Conservation (phyloP, 768 basidiomycete species). For the Porpolomopsis calyptriformis region DNA sequence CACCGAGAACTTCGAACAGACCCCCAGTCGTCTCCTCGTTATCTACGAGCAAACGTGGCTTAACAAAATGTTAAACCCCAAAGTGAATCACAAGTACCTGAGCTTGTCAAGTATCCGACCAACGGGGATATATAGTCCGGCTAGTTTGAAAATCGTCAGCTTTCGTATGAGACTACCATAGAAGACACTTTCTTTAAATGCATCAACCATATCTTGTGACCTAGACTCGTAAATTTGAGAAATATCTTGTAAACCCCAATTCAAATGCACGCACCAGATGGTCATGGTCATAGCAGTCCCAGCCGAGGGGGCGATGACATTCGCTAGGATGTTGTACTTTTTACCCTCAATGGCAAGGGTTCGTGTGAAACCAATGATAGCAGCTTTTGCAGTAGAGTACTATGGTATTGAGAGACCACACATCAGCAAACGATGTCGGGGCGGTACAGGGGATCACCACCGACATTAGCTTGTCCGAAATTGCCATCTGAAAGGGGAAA, state of each 20-base stretch:
- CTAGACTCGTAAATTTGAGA: slow-evolving; percentile 20
- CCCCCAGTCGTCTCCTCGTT: slow-evolving; percentile 64
- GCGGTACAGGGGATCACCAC: neutral
- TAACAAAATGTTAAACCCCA: neutral
- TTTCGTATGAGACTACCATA: neutral
- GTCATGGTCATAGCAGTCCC: slow-evolving; percentile 90
- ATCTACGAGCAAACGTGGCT: slow-evolving; percentile 24
- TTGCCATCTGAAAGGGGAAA: slow-evolving; percentile 58
- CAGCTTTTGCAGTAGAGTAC: slow-evolving; percentile 92
- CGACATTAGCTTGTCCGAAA: slow-evolving; percentile 85
- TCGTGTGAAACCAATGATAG: slow-evolving; percentile 81
- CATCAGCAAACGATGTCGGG: slow-evolving; percentile 2
- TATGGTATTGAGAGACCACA: slow-evolving; percentile 16
- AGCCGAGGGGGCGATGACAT: slow-evolving; percentile 78
- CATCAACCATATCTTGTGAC: slow-evolving; percentile 79
- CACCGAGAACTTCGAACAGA: slow-evolving; percentile 81
- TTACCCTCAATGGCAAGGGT: slow-evolving; percentile 85
- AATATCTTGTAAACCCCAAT: neutral
- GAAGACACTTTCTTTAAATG: slow-evolving; percentile 55
- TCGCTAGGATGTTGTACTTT: slow-evolving; percentile 85
- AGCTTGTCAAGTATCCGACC: slow-evolving; percentile 81
- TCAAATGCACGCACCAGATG: slow-evolving; percentile 42
- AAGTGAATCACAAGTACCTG: slow-evolving; percentile 27
- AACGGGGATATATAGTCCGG: slow-evolving; percentile 90
- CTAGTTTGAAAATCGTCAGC: slow-evolving; percentile 23